phyloP scores from a whole-genome alignment of 164 flowering plant genomes.

The Stephania cephalantha region DNA sequence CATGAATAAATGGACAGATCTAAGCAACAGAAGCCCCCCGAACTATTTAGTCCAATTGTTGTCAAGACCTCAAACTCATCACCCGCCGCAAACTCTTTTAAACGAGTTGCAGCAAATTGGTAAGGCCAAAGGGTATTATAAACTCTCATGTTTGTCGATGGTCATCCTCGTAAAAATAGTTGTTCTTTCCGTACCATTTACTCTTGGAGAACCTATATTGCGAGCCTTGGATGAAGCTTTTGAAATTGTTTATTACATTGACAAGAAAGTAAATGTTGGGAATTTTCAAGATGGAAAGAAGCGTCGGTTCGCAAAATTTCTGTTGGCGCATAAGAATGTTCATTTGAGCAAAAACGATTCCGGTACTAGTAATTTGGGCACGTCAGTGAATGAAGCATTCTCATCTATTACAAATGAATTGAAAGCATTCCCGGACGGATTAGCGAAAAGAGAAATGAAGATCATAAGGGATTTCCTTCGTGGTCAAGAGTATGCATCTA shows the following conservation, averaged over 20 bases:
- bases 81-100: not conserved
- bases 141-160: not conserved
- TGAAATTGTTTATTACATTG: not conserved
- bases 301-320: not conserved
- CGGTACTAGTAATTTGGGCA: not conserved
- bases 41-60: not conserved
- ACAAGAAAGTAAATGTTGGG: not conserved
- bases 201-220: not conserved
- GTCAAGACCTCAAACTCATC: not conserved
- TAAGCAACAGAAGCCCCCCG: not conserved
- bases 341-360: not conserved
- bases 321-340: not conserved
- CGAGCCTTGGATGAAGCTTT: not conserved
- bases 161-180: not conserved
- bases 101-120: not conserved
- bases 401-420: not conserved
- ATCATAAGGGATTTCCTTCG: not conserved
- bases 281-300: not conserved
- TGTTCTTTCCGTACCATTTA: not conserved
- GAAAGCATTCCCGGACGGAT: not conserved
- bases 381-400: not conserved
- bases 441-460: not conserved
- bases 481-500: not conserved
- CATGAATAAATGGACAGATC: conserved; percentile 6
- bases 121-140: not conserved